Conservation (phyloP, 1,139 yeast species). For the Yamadazyma blattariae region DNA sequence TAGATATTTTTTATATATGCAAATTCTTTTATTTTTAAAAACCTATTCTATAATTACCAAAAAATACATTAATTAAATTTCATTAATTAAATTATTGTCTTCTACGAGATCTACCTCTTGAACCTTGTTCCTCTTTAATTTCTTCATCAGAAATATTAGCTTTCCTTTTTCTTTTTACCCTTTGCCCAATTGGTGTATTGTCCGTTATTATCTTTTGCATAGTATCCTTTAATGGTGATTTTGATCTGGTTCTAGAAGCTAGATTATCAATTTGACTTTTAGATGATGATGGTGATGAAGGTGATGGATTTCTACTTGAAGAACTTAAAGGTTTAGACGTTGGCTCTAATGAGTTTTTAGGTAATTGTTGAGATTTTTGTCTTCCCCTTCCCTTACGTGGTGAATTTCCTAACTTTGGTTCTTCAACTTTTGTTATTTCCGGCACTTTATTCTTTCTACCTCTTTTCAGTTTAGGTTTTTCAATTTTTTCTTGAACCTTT, state of each 20-base stretch:
- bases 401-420: constrained; percentile 1
- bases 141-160: constrained; percentile 8
- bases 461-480: no score
- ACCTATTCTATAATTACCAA: no score
- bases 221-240: constrained; percentile 39
- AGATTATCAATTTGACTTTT: constrained; percentile 19
- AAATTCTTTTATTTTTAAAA: no score
- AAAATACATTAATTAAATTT: no score
- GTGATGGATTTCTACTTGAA: no score
- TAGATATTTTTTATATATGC: constrained; percentile 1
- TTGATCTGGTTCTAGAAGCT: constrained; percentile 40
- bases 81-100: no score
- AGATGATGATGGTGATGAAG: not conserved
- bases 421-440: not conserved
- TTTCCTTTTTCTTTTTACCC: constrained; percentile 12
- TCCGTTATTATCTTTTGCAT: constrained; percentile 27
- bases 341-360: no score
- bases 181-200: constrained; percentile 16
- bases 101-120: constrained; percentile 11
- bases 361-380: not conserved
- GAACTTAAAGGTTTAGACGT: no score
- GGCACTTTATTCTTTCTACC: no score
- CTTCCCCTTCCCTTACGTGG: constrained; percentile 1
- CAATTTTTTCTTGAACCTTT: no score
- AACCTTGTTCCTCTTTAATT: constrained; percentile 12